Base-by-base conservation (phyloP, 768 basidiomycete genomes). In the Tulasnella calospora region DNA sequence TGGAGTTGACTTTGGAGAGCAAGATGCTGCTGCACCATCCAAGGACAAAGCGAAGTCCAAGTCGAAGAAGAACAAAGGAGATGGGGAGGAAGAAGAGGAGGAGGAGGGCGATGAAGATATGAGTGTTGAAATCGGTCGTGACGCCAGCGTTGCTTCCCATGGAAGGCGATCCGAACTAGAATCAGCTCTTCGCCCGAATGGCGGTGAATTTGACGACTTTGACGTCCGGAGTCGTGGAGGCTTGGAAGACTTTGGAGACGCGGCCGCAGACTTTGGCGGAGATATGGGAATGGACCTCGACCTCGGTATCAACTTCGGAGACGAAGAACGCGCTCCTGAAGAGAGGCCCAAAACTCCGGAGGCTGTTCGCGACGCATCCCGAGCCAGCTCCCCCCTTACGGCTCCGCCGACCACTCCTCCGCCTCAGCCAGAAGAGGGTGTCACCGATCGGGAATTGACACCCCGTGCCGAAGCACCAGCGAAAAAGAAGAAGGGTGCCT, bases 351-450 rank as follows among this genome's bases (percentile, higher is more conserved):
- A 78, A 44, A 78, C 69, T 12, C 77, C 77, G 12, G 79, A 76
- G 40, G 73, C 47, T 46, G 73, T 89, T 0, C 87, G 88, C 46
- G 88, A 88, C 47, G 86, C 85, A 55, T 92, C 93, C 55, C 87
- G 95, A 83, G 92, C 82, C 51, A 81, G 84, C 83, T 94, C 94
- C 13, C 94, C 92, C 15, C 87, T 93, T 61, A 90, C 90, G 38
- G 92, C 93, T 78, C 87, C 89, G 67, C 94, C 94, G 8, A 85
- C 87, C 36, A 96, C 95, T 2, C 94, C 95, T 35, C 92, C 92
- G 1, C 91, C 91, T 17, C 88, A 89, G 9, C 78, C 80, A 21
- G 79, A 73, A 2, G 79, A 76, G 17, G 77, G 44, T 17, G 2
- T 61, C 78, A 38, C 61, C 72, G 77, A 80, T 69, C 71, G 79